Base-by-base conservation (phyloP, 495 filamentous ascomycete genomes). In the Jackrogersella multiformis region DNA sequence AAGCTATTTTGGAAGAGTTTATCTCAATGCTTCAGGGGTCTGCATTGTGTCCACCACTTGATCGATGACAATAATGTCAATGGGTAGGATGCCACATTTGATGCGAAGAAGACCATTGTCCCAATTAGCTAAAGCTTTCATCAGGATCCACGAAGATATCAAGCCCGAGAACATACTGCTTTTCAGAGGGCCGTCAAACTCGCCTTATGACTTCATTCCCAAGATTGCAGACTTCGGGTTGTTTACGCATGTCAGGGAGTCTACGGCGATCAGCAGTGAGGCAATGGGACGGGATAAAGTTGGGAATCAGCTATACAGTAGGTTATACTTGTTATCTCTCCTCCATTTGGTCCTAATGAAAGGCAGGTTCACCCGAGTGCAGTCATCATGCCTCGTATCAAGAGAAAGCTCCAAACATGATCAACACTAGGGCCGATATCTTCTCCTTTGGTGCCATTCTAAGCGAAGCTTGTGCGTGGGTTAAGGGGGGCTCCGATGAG, bases 381-480 rank as follows among this genome's bases (percentile, higher is more conserved):
- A 68, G 71, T 45, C 61, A 61, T 30, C 56, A 52, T 18, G 41
- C 60, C 5, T 53, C 77, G 71, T 71, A 58, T 70, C 80, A 30
- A 73, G 78, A 34, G 74, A 83, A 65, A 69, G 64, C 46, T 70
- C 69, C 54, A 42, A 77, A 72, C 21, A 51, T 28, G 69, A 77
- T 71, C 42, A 54, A 44, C 66, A 74, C 60, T 18, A 69, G 15
- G 18, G 72, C 77, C 32, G 82, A 84, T 57, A 79, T 84, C 7
- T 85, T 80, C 76, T 79, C 81, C 0, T 66, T 83, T 8, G 80
- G 79, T 1, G 80, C 80, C 58, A 71, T 84, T n/a, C 71, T 75
- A 16, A 84, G 81, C 44, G 80, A 82, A 64, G 79, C 72, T 34
- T 73, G 73, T 6, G 73, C 76, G 10, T 84, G 80, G 81, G 64